Evolutionary conservation across 768 basidiomycete genomes (phyloP), one percentile per base, ranked within the genome.

Genomic region (Strobilomyces echinocephalus): DNA sequence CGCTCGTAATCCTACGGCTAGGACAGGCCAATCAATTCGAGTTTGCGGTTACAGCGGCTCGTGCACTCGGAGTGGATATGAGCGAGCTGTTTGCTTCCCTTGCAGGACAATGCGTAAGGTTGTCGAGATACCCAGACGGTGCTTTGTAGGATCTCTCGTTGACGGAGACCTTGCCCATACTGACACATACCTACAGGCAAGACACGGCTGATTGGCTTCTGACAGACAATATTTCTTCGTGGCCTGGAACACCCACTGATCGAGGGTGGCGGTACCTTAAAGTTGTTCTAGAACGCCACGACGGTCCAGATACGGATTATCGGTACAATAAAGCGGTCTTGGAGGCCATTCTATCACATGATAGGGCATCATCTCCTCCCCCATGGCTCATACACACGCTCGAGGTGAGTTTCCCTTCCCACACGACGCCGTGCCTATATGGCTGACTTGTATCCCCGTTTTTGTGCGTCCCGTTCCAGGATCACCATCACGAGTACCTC

Each of bases 191-290:
- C 34, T 52, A 45, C 69, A 93, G 91, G 45, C 78, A 80, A 70
- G 82, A 88, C 50, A 80, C 79, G 4, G 82, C 83, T 1, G 83
- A 87, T 57, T 97, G 95, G 94, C 75, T 97, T 33, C 74, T 90
- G 35, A 85, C 85, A 18, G 89, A 92, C 63, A 82, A 85, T 54
- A 79, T 90, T 10, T 78, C 84, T 2, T 86, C 88, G 0, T 95
- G 95, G 87, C 79, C 87, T 18, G 95, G 95, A 5, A 80, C 87
- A 7, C 75, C 84, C 16, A 79, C 84, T 34, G 86, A 90, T 58
- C 81, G 88, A 56, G 92, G 85, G 5, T 94, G 94, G 90, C 80
- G 88, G 63, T 93, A 93, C 68, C 79, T 99, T 42, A 87, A 91
- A 58, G 78, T 84, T 59, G 80, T 85, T 18, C 75, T 97, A 56